Percentiles rank a stretch among this genome's conserved stretches.
Evolutionary conservation across 345 rosid genomes (phyloP).

Genomic region (Ricinus communis): DNA sequence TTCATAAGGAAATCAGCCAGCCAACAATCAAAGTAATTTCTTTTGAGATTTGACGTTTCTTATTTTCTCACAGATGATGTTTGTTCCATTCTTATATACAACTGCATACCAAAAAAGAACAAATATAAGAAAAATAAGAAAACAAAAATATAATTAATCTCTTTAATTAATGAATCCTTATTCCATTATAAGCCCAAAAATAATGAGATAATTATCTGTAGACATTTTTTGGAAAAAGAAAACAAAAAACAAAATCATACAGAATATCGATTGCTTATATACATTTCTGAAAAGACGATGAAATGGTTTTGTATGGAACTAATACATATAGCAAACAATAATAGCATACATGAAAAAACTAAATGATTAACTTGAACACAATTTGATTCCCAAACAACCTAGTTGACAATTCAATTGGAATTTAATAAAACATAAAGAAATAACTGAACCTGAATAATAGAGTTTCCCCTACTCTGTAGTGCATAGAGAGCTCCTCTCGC

Average conservation of each 20-base stretch:
- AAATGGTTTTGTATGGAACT: not conserved
- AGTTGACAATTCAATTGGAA: too few species aligned
- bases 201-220: not conserved
- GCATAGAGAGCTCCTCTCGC: conserved; percentile 90
- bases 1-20: not conserved
- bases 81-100: too few species aligned
- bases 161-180: not conserved
- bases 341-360: not conserved
- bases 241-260: not conserved
- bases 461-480: conserved; percentile 56
- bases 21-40: not conserved
- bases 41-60: not conserved
- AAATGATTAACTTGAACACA: not conserved
- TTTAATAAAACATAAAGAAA: conserved; percentile 2
- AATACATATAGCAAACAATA: not conserved
- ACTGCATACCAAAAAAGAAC: not conserved
- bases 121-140: not conserved
- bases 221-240: not conserved
- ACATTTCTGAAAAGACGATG: not conserved
- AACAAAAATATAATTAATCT: not conserved
- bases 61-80: not conserved
- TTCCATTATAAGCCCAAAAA: not conserved
- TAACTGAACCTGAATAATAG: conserved; percentile 57
- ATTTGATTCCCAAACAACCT: not conserved
- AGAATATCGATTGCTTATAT: not conserved